These are phyloP conservation scores for Cyathus striatus DNA, from an alignment of 768 basidiomycete genomes.

Conservation along the genomic window DNA sequence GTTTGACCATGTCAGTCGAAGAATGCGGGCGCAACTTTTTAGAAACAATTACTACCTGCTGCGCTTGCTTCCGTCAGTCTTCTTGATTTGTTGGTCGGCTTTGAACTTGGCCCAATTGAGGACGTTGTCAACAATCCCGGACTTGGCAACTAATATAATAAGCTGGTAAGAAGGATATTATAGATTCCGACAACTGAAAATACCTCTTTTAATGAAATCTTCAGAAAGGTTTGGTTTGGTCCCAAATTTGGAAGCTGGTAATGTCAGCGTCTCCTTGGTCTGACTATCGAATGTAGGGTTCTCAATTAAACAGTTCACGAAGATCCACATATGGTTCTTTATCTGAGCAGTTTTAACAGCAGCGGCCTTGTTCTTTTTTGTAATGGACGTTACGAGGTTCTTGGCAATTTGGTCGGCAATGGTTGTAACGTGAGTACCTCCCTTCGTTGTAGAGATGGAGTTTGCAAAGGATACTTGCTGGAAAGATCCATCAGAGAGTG, in stretches of 20 bases:
- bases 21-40: background rate
- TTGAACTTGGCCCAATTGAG: conserved; percentile 97
- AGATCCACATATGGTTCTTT: conserved; percentile 98
- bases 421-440: conserved; percentile 86
- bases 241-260: conserved; percentile 85
- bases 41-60: conserved; percentile 56
- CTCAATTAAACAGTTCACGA: conserved; percentile 92
- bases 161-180: background rate
- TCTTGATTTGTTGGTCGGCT: conserved; percentile 93
- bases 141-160: conserved; percentile 64
- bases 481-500: conserved; percentile 87
- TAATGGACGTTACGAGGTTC: conserved; percentile 70
- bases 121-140: conserved; percentile 86
- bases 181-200: conserved; percentile 8
- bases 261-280: conserved; percentile 92
- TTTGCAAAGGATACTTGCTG: conserved; percentile 98
- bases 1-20: background rate
- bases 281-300: conserved; percentile 99
- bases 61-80: conserved; percentile 89
- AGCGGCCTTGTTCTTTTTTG: conserved; percentile 98
- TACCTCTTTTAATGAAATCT: conserved; percentile 96
- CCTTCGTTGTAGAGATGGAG: conserved; percentile 94
- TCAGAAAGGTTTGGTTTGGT: conserved; percentile 81
- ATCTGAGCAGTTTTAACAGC: conserved; percentile 89
- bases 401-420: conserved; percentile 90